phyloP scores from a whole-genome alignment of 164 flowering plant species.

The Saururus chinensis region DNA sequence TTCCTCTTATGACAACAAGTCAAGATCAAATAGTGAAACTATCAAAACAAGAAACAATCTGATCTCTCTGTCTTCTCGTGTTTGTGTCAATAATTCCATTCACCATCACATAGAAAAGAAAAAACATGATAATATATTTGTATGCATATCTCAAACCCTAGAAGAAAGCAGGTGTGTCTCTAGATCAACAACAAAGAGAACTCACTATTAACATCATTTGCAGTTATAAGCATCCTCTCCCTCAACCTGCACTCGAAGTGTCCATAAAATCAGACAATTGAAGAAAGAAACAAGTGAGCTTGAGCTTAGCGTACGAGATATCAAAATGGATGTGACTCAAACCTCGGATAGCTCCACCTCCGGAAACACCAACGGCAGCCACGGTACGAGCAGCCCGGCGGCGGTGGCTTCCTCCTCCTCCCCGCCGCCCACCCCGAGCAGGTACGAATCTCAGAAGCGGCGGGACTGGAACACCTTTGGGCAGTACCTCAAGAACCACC shows the following conservation, averaged over 20 bases:
- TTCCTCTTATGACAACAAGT: too few relatives aligned
- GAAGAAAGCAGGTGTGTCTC: not conserved
- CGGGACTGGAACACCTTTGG: constrained; percentile 82
- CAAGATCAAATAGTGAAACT: too few relatives aligned
- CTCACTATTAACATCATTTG: not conserved
- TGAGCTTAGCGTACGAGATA: too few relatives aligned
- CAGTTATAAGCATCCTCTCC: not conserved
- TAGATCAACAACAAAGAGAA: not conserved
- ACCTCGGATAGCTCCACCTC: not conserved
- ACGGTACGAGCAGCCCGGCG: not conserved
- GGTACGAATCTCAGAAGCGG: constrained; percentile 69
- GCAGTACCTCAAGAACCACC: constrained; percentile 70
- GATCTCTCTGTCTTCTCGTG: not conserved
- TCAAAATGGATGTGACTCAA: not conserved
- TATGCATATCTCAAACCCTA: not conserved
- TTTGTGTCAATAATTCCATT: not conserved
- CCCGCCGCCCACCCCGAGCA: constrained; percentile 36
- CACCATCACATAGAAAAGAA: not conserved
- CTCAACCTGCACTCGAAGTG: not conserved
- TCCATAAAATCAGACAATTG: not conserved
- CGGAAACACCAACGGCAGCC: not conserved
- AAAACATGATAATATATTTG: not conserved
- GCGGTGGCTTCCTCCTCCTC: constrained; percentile 25
- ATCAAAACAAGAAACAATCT: too few relatives aligned
- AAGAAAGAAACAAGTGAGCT: not conserved